Conservation (phyloP, 225 moss, liverwort and hornwort species). For the Rhytidiadelphus loreus region DNA sequence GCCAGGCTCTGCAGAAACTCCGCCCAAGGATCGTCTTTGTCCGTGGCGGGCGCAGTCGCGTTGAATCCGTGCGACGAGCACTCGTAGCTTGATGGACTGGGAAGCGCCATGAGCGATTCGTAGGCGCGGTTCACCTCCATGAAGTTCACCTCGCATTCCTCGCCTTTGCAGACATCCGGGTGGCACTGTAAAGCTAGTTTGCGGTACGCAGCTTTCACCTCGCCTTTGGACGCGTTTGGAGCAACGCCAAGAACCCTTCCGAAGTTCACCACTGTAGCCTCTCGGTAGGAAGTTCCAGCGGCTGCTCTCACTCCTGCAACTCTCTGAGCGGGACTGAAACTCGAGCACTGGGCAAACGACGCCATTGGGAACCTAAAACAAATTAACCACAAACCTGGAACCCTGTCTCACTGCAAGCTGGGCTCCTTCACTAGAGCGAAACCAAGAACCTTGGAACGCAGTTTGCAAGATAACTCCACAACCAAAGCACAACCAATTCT, state of each 20-base stretch:
- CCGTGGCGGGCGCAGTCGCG: neutral
- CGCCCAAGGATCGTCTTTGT: constrained; percentile 22
- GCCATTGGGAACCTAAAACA: neutral
- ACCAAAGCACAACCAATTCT: neutral
- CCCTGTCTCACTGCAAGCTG: neutral
- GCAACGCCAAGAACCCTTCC: constrained; percentile 23
- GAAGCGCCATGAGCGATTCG: constrained; percentile 24
- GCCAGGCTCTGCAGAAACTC: constrained; percentile 22
- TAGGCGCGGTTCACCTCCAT: constrained; percentile 40
- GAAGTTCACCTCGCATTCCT: constrained; percentile 21
- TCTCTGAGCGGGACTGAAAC: neutral
- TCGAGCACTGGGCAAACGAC: neutral
- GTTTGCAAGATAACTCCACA: neutral
- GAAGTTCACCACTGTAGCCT: neutral
- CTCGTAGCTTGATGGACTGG: neutral
- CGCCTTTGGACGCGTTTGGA: constrained; percentile 15
- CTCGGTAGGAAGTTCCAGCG: constrained; percentile 2
- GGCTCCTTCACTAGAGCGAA: neutral
- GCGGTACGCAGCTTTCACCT: constrained; percentile 43
- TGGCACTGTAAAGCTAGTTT: constrained; percentile 28
- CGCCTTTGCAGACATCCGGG: constrained; percentile 31
- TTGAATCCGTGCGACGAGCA: neutral
- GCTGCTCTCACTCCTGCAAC: neutral
- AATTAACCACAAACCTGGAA: too few relatives aligned
- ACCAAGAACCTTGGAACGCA: neutral